These are phyloP conservation scores for Trametes sp. DNA, from an alignment of 1,284 basidiomycete species.

Conservation along the genomic window DNA sequence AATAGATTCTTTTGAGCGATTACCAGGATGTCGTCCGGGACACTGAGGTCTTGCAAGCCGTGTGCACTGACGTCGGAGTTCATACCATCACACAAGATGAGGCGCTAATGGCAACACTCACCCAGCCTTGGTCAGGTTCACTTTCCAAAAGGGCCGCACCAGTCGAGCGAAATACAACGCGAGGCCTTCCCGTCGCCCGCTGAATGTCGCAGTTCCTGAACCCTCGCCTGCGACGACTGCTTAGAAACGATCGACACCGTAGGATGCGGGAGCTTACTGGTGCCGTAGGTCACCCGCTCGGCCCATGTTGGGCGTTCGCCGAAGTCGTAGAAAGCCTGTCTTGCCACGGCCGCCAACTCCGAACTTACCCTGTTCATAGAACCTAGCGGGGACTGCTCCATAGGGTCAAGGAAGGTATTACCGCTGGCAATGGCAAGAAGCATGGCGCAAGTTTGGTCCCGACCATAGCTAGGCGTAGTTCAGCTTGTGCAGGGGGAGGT, in stretches of 20 bases:
- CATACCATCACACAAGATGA: neutral
- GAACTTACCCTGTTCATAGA: constrained; percentile 60
- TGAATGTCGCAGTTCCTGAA: constrained; percentile 81
- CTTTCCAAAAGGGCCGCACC: constrained; percentile 88
- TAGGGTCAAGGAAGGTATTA: constrained; percentile 72
- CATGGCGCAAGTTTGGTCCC: constrained; percentile 92
- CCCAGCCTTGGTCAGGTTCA: constrained; percentile 73
- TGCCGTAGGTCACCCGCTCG: constrained; percentile 75
- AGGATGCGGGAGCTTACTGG: constrained; percentile 48
- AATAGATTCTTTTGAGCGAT: constrained; percentile 82
- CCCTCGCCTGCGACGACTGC: constrained; percentile 57
- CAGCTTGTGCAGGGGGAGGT: constrained; percentile 3
- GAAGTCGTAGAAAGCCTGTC: constrained; percentile 85
- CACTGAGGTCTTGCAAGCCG: constrained; percentile 60
- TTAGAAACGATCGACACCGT: neutral
- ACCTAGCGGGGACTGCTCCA: constrained; percentile 55
- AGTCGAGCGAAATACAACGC: constrained; percentile 88
- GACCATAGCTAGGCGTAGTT: constrained; percentile 69
- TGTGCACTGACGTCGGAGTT: constrained; percentile 18
- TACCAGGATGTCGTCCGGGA: constrained; percentile 70
- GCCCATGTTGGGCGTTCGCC: constrained; percentile 84
- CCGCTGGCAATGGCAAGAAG: constrained; percentile 83
- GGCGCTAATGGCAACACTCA: constrained; percentile 41
- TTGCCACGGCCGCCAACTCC: constrained; percentile 73
- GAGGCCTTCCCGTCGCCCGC: constrained; percentile 90